Percentiles rank a stretch among this genome's conserved stretches.
Conservation (phyloP, 2,329 filamentous ascomycete species). For the Beauveria medogensis region DNA sequence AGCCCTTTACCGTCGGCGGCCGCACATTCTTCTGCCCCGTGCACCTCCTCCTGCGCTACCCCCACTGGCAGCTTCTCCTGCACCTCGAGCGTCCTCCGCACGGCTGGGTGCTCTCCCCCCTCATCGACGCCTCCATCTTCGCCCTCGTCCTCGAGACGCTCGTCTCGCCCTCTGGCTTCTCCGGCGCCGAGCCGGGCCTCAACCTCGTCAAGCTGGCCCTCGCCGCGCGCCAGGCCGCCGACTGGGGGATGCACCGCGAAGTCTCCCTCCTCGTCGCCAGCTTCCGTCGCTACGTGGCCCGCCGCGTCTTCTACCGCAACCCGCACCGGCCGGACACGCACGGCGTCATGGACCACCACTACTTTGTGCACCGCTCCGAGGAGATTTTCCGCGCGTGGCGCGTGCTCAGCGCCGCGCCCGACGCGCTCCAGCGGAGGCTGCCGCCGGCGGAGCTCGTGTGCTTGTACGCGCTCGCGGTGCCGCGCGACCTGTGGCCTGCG, state of each 20-base stretch:
- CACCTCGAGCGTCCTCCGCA: slow-evolving; percentile 6
- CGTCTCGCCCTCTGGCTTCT: slow-evolving; percentile 13
- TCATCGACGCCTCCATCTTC: slow-evolving; percentile 15
- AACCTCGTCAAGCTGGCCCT: slow-evolving; percentile 18
- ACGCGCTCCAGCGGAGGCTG: not conserved
- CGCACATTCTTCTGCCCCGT: slow-evolving; percentile 11
- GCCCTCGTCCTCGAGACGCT: slow-evolving; percentile 16
- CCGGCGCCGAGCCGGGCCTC: slow-evolving; percentile 16
- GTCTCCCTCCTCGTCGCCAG: slow-evolving; percentile 14
- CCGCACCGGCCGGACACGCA: slow-evolving; percentile 25
- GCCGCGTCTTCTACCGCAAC: slow-evolving; percentile 18
- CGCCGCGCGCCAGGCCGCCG: slow-evolving; percentile 13
- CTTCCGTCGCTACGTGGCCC: slow-evolving; percentile 17
- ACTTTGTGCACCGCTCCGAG: slow-evolving; percentile 18
- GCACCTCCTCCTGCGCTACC: slow-evolving; percentile 6
- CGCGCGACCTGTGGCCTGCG: slow-evolving; percentile 11
- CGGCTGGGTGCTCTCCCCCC: slow-evolving; percentile 10
- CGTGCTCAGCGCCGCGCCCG: not conserved
- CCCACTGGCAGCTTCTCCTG: slow-evolving; percentile 7
- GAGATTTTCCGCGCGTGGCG: slow-evolving; percentile 20
- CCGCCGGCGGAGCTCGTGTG: slow-evolving; percentile 5
- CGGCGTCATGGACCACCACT: slow-evolving; percentile 7
- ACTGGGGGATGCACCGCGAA: slow-evolving; percentile 15
- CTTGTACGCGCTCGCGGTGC: slow-evolving; percentile 12
- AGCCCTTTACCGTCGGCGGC: slow-evolving; percentile 8